These are phyloP conservation scores for Pleoardoris graminearum DNA, from an alignment of 2,329 filamentous ascomycete genomes.

Conservation along the genomic window DNA sequence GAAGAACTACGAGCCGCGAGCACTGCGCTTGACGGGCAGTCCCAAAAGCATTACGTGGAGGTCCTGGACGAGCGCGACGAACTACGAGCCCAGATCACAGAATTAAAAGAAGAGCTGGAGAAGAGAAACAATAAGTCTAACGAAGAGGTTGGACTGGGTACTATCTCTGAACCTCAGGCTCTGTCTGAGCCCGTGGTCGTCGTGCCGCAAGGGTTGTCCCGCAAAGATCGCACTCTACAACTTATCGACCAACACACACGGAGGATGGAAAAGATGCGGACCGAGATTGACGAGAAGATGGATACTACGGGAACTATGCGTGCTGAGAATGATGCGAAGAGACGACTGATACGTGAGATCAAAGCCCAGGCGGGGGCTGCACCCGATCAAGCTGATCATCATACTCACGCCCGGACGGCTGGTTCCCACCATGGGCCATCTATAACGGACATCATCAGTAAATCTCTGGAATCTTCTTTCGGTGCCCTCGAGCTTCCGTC, in stretches of 20 bases:
- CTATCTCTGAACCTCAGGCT: background rate
- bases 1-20: background rate
- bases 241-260: background rate
- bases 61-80: background rate
- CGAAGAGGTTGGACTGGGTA: background rate
- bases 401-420: no score
- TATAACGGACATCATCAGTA: no score
- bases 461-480: no score
- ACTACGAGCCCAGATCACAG: background rate
- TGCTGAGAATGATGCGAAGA: background rate
- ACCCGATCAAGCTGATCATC: background rate
- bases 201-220: background rate
- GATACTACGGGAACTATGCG: background rate
- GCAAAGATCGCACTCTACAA: background rate
- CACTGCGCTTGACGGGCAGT: background rate
- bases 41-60: background rate
- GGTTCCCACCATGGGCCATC: no score
- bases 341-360: background rate
- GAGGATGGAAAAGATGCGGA: background rate
- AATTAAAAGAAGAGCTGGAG: background rate
- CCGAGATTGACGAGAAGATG: background rate
- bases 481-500: no score
- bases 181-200: background rate
- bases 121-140: background rate
- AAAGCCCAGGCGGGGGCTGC: background rate